These are phyloP conservation scores for Pseudogymnoascus sp. DNA, from an alignment of 2,329 filamentous ascomycete genomes.

Conservation along the genomic window DNA sequence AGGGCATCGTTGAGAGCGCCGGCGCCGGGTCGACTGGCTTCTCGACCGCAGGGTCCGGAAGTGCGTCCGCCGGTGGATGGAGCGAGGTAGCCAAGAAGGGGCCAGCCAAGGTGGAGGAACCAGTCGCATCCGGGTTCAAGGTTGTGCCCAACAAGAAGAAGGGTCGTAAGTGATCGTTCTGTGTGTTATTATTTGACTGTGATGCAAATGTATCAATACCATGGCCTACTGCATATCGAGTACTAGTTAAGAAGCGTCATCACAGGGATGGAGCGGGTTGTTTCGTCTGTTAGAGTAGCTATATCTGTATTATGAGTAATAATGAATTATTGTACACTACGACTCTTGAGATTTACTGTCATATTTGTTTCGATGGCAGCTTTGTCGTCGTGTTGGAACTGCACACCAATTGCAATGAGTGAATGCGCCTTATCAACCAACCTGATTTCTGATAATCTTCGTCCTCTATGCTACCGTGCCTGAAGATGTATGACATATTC, in stretches of 20 bases:
- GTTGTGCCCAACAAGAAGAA: constrained; percentile 92
- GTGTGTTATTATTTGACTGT: constrained; percentile 4
- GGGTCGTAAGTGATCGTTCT: constrained; percentile 57
- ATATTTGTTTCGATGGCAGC: not conserved
- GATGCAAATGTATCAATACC: constrained; percentile 10
- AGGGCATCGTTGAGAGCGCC: constrained; percentile 71
- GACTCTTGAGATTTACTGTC: not conserved
- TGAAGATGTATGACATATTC: not conserved
- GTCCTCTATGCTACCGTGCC: not conserved
- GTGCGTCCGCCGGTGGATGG: constrained; percentile 65
- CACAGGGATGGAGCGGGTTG: not conserved
- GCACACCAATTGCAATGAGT: not conserved
- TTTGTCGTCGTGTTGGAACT: not conserved
- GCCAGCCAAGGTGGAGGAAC: constrained; percentile 38
- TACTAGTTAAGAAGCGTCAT: not conserved
- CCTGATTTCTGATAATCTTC: not conserved
- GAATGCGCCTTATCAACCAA: not conserved
- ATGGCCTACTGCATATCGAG: constrained; percentile 6
- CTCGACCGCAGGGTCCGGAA: constrained; percentile 36
- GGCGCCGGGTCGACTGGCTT: constrained; percentile 44
- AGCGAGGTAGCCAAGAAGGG: constrained; percentile 97
- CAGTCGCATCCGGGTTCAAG: constrained; percentile 65
- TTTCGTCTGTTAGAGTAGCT: constrained; percentile 8
- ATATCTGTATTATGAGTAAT: constrained; percentile 9
- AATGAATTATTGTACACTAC: constrained; percentile 10